Evolutionary conservation across 2,329 filamentous ascomycete genomes (phyloP), one percentile per base, ranked within the genome.

Genomic region (Exophiala sideris): DNA sequence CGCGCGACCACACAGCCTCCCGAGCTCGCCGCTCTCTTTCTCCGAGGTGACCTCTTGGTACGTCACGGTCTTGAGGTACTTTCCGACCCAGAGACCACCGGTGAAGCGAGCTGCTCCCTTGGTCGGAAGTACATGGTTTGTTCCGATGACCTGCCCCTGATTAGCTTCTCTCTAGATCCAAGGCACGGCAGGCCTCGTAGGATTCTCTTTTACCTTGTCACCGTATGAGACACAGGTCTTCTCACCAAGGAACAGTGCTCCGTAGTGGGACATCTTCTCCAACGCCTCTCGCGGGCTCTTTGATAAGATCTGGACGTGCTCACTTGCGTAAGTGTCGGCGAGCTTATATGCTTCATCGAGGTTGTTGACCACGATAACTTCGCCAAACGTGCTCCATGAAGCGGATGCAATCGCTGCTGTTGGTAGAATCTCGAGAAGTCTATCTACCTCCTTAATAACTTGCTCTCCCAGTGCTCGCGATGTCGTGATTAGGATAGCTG

Each of bases 121-220:
- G 0, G 78, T 81, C 0, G 79, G 78, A 0, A 81, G 68, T 2
- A 81, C 78, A 59, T 80, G 78, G 61, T 80, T 81, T 2, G 78
- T 81, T 1, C 78, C 78, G 54, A 81, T 81, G 33, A 73, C 75
- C 74, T 78, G 45, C 35, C 16, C 16, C 16, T 18, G 16, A 18
- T 18, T 18, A 18, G 16, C 16, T 18, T 18, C 16, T 18, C 16
- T 18, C 16, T 18, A 18, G 16, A 18, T 18, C 16, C 40, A 14
- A 8, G 40, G 24, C 16, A 46, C 2, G 9, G 8, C 1, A 39
- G 35, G 32, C 24, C 3, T 5, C n/a, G 10, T 3, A 33, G n/a
- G 12, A 9, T 11, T n/a, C 7, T 16, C 12, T 39, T 63, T 45
- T 58, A 73, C 74, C 72, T 80, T 80, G 58, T 81, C 78, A 12